These are phyloP conservation scores for Microdochium paspali DNA, from an alignment of 2,329 filamentous ascomycete species.

Conservation along the genomic window DNA sequence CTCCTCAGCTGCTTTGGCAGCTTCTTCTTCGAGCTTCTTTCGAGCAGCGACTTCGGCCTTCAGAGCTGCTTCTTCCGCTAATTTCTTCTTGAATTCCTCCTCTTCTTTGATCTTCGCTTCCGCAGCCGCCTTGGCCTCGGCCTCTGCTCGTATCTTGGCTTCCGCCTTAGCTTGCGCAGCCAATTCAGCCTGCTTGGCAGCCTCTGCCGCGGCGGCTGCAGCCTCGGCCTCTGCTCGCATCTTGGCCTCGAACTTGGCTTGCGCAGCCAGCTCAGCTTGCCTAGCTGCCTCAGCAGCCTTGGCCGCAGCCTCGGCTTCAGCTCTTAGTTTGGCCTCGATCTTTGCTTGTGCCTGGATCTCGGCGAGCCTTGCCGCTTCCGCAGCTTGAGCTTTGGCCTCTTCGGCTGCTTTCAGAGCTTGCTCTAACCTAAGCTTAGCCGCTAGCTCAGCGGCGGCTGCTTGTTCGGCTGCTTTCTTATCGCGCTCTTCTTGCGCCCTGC, in stretches of 20 bases:
- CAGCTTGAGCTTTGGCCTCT: conserved; percentile 26
- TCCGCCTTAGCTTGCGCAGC: conserved; percentile 11
- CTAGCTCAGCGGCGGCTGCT: conserved; percentile 38
- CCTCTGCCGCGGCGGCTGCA: conserved; percentile 16
- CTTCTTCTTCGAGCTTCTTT: conserved; percentile 29
- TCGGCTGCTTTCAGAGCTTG: conserved; percentile 33
- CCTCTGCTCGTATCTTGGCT: not conserved
- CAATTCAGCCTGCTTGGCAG: conserved; percentile 16
- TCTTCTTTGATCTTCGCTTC: conserved; percentile 15
- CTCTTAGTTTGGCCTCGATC: not conserved
- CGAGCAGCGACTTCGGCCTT: conserved; percentile 29
- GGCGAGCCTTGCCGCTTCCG: conserved; percentile 14
- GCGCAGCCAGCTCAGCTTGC: conserved; percentile 36
- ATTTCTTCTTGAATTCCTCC: conserved; percentile 12
- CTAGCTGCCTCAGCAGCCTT: conserved; percentile 5
- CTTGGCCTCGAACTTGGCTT: conserved; percentile 6
- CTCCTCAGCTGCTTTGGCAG: conserved; percentile 23
- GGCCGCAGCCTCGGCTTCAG: too few species aligned
- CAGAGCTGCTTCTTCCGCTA: conserved; percentile 21
- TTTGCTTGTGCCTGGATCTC: conserved; percentile 14
- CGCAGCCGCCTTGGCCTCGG: conserved; percentile 2
- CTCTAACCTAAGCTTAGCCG: conserved; percentile 29
- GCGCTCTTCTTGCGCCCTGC: conserved; percentile 31
- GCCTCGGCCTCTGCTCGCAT: conserved; percentile 34
- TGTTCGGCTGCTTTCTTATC: conserved; percentile 33